phyloP scores from a whole-genome alignment of 768 basidiomycete species.

The Melanogaster broomeanus region DNA sequence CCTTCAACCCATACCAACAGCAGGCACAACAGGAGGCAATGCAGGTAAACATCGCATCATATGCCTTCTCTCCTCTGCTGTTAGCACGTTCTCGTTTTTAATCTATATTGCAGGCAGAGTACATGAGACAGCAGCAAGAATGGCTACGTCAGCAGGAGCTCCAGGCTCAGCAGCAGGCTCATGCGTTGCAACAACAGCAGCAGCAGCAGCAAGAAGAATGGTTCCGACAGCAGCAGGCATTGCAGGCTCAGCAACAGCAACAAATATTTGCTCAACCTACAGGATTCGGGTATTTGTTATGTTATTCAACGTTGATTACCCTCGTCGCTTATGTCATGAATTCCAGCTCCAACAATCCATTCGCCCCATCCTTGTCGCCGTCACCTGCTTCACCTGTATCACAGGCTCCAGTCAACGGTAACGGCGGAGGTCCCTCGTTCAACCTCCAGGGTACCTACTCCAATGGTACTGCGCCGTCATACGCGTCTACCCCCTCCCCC shows the following conservation, averaged over 20 bases:
- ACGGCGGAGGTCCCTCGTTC: constrained; percentile 52
- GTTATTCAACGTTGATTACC: not conserved
- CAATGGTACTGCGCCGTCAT: constrained; percentile 36
- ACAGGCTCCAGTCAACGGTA: constrained; percentile 33
- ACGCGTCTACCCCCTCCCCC: constrained; percentile 42
- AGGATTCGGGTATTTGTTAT: constrained; percentile 63
- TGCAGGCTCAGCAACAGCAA: constrained; percentile 42
- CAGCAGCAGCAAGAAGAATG: constrained; percentile 55
- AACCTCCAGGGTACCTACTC: constrained; percentile 72
- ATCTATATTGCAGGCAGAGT: constrained; percentile 38
- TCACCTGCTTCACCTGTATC: constrained; percentile 36
- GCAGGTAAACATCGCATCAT: constrained; percentile 41
- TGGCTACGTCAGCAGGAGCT: constrained; percentile 62
- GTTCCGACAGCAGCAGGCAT: constrained; percentile 61
- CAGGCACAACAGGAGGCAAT: constrained; percentile 89
- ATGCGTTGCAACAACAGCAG: constrained; percentile 42
- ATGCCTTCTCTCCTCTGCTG: not conserved
- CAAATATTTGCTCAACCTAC: constrained; percentile 63
- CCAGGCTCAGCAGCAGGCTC: constrained; percentile 45
- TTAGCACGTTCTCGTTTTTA: too few relatives aligned
- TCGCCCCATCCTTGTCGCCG: constrained; percentile 53
- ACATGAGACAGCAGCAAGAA: constrained; percentile 59
- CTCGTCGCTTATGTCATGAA: constrained; percentile 26
- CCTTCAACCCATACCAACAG: constrained; percentile 93
- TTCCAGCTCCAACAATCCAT: constrained; percentile 91